Evolutionary conservation across 352 stramenopile species (phyloP), one percentile per base, ranked within the genome.

Genomic region (Phytophthora niederhauseri): DNA sequence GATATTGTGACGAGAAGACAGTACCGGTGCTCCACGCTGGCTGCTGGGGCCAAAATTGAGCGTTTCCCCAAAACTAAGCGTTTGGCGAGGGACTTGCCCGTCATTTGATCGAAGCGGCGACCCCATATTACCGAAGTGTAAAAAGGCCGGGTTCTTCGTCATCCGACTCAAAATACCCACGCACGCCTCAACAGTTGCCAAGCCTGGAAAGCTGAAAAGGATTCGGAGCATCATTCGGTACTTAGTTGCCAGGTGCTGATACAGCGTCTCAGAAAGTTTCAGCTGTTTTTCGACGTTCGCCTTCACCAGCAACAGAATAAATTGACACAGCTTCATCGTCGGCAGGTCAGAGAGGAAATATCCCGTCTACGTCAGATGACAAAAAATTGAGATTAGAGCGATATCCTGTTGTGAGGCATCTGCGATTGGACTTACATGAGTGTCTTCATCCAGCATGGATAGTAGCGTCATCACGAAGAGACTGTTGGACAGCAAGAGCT

Each of bases 221-320:
- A 95, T 90, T 31, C 87, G 85, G 48, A 90, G 76, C 43, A 95
- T 66, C 85, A 93, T 93, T 9, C 84, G 76, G 26, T 86, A 89
- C 53, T 91, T 92, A 17, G 81, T 90, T 7, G 81, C 84, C 26
- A 95, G 48, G 12, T 87, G 80, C 57, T 93, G 84, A 45, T 93
- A 89, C 14, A 95, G 76, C 15, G 68, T 75, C 50, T 91, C 78
- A 5, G 82, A 87, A 7, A 91, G 59, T 53, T 89, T 76, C 24
- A 78, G 73, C 56, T 93, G 85, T 36, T 89, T 88, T n/a, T 89
- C 75, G 2, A 76, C 71, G 54, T 90, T 86, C 2, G 75, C 79
- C 61, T 83, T 92, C 43, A 95, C 72, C 26, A 95, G 61, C 31
- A 72, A 49, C n/a, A 93, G 46, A 30, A 93, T 77, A n/a, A 95